Evolutionary conservation across 495 filamentous ascomycete genomes (phyloP), one percentile per base, ranked within the genome.

Genomic region (Trichoderma reesei): DNA sequence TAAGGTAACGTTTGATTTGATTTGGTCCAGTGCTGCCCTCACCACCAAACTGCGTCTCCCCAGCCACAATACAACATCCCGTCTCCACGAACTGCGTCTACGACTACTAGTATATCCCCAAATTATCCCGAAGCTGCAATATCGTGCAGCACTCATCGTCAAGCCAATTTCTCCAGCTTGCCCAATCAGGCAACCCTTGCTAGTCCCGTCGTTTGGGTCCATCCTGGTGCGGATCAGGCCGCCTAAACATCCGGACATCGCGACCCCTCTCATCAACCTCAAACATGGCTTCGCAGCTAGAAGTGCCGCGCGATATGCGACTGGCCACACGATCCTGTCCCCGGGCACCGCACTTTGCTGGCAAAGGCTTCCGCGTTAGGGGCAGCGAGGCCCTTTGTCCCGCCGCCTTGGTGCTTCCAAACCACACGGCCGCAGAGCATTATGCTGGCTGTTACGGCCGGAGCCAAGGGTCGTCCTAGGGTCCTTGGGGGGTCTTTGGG

Each of bases 221-320:
- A 56, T 34, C 51, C 51, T 56, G 51, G 51, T 56, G 51, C 51
- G 51, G 51, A 56, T 56, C 51, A 56, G 51, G 51, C 51, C 51
- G 51, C 51, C 51, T 56, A 33, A 56, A 56, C 51, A 31, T 56
- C 51, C 51, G 51, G 51, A 31, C 51, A 56, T 31, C 20, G 26
- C 51, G 51, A 56, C 51, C 51, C 51, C 51, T 56, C 51, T 56
- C 51, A 56, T 56, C 51, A 56, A 56, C 51, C 51, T 56, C 51
- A 56, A 56, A 56, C 51, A 56, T 56, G 16, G 51, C 51, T 56
- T n/a, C 34, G 31, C 51, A 56, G 6, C 51, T 33, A 56, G 20
- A 56, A 56, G 51, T 56, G 51, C 31, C 51, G 51, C 51, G 51
- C 51, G 26, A 33, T 4, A 56, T 56, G 51, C 51, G 9, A 56